Evolutionary conservation across 106 monocot genomes (phyloP), one percentile per base, ranked within the genome.

Genomic region (Phalaenopsis aphrodite): DNA sequence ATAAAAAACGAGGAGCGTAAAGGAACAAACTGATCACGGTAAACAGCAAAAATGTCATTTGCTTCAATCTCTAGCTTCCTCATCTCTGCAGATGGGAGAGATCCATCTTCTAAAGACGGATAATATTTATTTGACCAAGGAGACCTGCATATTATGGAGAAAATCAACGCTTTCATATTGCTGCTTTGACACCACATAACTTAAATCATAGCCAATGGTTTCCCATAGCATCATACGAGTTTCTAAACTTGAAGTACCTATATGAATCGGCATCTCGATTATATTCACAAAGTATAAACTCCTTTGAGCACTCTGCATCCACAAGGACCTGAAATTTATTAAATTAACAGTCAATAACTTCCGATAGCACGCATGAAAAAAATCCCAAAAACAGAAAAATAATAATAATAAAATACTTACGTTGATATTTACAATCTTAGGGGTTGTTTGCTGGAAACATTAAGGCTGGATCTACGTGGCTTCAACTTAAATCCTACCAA

Each of bases 251-350:
- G 7, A 80, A 49, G 17, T 49, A 94, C 99, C 99, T 85, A 81
- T 99, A 93, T 55, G 99, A 99, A 85, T 99, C 99, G 12, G 99
- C 93, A 84, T 99, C 99, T 46, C 99, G 85, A 72, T 99, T 99
- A 81, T 99, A 99, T 76, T 99, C 95, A 69, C 99, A 99, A 2
- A 93, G 86, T 74, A 99, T 84, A 86, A 93, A 99, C 82, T 99
- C 95, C 84, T 95, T 99, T 72, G 78, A 78, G 19, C 75, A 75
- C 36, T 89, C 90, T n/a, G 61, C 48, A 78, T 99, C 99, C 72
- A 71, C 79, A 11, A 84, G 24, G 37, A 95, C 87, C 99, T 99
- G 83, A 58, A 74, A 81, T 56, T 47, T 18, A 45, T 42, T 19
- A 12, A 74, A 42, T 43, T 42, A 43, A 7, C n/a, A n/a, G 43